Base-by-base conservation (phyloP, 2,329 filamentous ascomycete species). In the Aspergillus phoenicis region DNA sequence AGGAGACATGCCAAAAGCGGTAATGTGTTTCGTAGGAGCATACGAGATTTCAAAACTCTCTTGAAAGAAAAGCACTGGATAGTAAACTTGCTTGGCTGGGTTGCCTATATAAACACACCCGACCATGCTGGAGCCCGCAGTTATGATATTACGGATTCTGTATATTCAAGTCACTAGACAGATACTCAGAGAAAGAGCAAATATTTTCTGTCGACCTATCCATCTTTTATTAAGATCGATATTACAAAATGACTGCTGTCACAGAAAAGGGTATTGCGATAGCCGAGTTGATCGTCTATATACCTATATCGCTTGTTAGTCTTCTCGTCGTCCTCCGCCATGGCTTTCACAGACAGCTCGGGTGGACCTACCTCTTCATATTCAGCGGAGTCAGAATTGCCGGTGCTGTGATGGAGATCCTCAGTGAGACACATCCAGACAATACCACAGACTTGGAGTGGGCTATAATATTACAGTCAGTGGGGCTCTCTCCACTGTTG, bases 321-420 rank as follows among this genome's bases (percentile, higher is more conserved):
- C 22, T 49, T 11, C 7, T 57, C 10, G 43, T 57, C 5, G 28
- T 57, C 17, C 39, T 49, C 8, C 54, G 43, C 24, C 54, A 57
- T 26, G 54, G 54, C 28, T 36, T 57, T 20, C 54, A 57, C 54
- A 57, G 22, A 22, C 54, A 45, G 30, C 38, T 57, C 15, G 54
- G 54, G 20, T 57, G 54, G 54, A 49, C 49, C 24, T 57, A 57
- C 15, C 54, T 57, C 54, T 57, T 28, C 28, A 57, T 57, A 15
- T 57, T 57, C 28, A 20, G 54, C n/a, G 54, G 13, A 8, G 8
- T 57, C 2, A n/a, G 54, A 7, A 47, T 57, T 15, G 54, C 4
- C 7, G 54, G 54, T 24, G 54, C 54, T 8, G 26, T 49, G 22
- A 24, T 57, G n/a, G 39, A 45, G 39, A 57, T 57, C 5, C 41